Evolutionary conservation across 1,284 basidiomycete species (phyloP).

Genomic region (Tremellales sp.): DNA sequence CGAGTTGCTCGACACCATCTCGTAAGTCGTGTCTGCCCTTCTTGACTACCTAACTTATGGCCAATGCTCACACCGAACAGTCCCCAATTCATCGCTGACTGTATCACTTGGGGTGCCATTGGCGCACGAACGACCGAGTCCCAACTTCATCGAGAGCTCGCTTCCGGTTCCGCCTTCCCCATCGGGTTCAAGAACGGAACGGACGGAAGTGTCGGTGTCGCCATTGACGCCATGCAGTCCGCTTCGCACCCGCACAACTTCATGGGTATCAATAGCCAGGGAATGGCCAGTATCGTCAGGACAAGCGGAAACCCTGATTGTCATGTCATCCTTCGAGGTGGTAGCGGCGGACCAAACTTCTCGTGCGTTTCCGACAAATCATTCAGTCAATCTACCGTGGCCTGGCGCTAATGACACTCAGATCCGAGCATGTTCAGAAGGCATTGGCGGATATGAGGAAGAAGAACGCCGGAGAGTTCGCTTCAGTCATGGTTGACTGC

Average conservation of each 20-base stretch:
- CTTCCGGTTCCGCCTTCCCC: slow-evolving; percentile 48
- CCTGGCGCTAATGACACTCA: slow-evolving; percentile 6
- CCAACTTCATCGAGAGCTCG: slow-evolving; percentile 75
- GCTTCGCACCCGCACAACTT: slow-evolving; percentile 91
- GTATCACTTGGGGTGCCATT: slow-evolving; percentile 96
- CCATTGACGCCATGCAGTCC: slow-evolving; percentile 94
- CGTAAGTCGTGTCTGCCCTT: slow-evolving; percentile 11
- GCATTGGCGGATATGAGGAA: slow-evolving; percentile 68
- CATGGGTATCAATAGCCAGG: slow-evolving; percentile 95
- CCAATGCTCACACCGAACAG: slow-evolving; percentile 47
- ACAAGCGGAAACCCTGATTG: slow-evolving; percentile 87
- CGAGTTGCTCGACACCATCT: slow-evolving; percentile 65
- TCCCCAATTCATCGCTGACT: slow-evolving; percentile 93
- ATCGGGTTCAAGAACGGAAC: slow-evolving; percentile 97
- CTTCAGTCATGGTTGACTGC: slow-evolving; percentile 52
- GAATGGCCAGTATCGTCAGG: slow-evolving; percentile 89
- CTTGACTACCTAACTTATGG: not conserved
- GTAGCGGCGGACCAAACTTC: slow-evolving; percentile 82
- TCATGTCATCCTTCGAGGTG: slow-evolving; percentile 90
- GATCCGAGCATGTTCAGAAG: slow-evolving; percentile 64
- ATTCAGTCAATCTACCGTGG: not conserved
- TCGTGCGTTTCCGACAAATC: slow-evolving; percentile 40
- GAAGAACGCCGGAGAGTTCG: slow-evolving; percentile 51
- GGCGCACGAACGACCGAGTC: slow-evolving; percentile 95
- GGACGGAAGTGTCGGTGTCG: slow-evolving; percentile 75